These are phyloP conservation scores for Verticillium tricorpus DNA, from an alignment of 2,329 filamentous ascomycete genomes.

Conservation along the genomic window DNA sequence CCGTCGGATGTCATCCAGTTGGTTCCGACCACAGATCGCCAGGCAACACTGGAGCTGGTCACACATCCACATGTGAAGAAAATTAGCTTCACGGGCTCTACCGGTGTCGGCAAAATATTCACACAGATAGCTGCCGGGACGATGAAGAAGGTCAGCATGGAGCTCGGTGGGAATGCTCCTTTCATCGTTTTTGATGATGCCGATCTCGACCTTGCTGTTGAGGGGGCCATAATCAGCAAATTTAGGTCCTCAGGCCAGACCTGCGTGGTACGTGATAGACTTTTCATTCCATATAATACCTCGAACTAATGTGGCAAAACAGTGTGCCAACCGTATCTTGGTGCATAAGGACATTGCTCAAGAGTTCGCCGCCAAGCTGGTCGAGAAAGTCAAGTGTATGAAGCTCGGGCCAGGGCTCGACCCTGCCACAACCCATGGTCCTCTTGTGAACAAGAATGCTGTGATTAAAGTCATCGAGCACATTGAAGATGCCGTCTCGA, in stretches of 20 bases:
- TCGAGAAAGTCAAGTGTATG: slow-evolving; percentile 51
- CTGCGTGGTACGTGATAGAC: slow-evolving; percentile 44
- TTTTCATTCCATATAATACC: too few species aligned
- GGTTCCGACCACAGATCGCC: slow-evolving; percentile 20
- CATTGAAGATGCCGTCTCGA: slow-evolving; percentile 57
- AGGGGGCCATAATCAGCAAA: slow-evolving; percentile 63
- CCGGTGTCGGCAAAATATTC: slow-evolving; percentile 40
- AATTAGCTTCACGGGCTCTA: slow-evolving; percentile 67
- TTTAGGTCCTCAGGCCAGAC: slow-evolving; percentile 72
- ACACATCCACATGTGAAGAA: slow-evolving; percentile 51
- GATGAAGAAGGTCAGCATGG: slow-evolving; percentile 70
- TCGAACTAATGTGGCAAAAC: slow-evolving; percentile 14
- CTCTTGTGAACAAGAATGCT: slow-evolving; percentile 62
- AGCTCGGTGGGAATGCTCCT: slow-evolving; percentile 69
- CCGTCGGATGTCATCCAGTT: slow-evolving; percentile 56
- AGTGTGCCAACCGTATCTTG: slow-evolving; percentile 52
- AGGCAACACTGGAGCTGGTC: slow-evolving; percentile 15
- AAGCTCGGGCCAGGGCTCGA: slow-evolving; percentile 54
- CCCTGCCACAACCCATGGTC: slow-evolving; percentile 53
- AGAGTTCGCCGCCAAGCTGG: slow-evolving; percentile 44
- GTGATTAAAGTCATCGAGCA: slow-evolving; percentile 57
- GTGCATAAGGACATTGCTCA: slow-evolving; percentile 57
- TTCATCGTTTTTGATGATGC: slow-evolving; percentile 76
- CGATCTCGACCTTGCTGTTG: slow-evolving; percentile 63
- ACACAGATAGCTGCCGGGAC: slow-evolving; percentile 68